Percentiles rank a stretch among this genome's conserved stretches.
phyloP scores from a whole-genome alignment of 441 rosid species.

The Pelargonium australe region DNA sequence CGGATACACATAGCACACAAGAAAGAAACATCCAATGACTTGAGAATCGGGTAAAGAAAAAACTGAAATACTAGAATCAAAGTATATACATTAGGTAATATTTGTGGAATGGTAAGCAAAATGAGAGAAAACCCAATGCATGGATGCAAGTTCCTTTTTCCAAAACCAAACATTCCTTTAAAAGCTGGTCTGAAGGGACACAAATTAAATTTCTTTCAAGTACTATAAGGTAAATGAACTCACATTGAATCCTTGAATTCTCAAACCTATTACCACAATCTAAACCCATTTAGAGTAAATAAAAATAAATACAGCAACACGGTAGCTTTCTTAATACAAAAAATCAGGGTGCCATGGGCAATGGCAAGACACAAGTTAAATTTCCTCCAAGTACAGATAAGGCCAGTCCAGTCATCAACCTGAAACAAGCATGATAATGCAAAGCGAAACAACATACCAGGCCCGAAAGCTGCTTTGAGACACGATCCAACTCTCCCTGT shows the following conservation, averaged over 20 bases:
- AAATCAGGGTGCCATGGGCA: background rate
- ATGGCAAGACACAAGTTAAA: no score
- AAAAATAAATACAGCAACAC: background rate
- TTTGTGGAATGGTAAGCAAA: background rate
- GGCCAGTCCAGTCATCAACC: background rate
- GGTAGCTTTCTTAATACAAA: background rate
- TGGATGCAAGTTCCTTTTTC: background rate
- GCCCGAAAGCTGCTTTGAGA: conserved; percentile 40
- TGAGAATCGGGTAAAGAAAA: background rate
- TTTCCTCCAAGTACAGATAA: no score
- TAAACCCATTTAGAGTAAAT: background rate
- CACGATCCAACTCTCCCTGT: conserved; percentile 61
- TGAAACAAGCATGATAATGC: background rate
- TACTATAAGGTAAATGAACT: background rate
- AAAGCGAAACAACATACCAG: conserved; percentile 26
- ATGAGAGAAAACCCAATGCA: background rate
- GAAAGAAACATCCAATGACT: background rate
- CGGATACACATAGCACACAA: background rate
- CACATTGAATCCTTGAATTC: background rate
- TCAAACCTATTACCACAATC: background rate
- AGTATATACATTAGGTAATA: background rate
- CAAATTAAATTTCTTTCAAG: background rate
- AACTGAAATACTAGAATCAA: background rate
- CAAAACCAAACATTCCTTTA: background rate
- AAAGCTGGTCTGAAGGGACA: background rate